Evolutionary conservation across 2,329 filamentous ascomycete genomes (phyloP).

Genomic region (Thielaviopsis populi): DNA sequence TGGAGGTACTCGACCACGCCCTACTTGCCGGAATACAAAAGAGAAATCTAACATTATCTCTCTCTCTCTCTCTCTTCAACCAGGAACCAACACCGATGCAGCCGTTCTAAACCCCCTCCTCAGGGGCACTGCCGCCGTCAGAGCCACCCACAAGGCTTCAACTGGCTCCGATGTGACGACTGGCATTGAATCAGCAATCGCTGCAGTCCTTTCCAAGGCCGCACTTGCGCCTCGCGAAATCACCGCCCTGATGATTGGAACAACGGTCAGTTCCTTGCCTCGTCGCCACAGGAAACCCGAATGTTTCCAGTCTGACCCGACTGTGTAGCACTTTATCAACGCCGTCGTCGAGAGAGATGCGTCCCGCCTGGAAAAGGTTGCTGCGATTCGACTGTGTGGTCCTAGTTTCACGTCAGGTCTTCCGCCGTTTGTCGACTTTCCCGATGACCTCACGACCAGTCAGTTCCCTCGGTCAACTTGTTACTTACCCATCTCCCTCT

Average conservation of each 20-base stretch:
- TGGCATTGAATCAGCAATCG: slow-evolving; percentile 26
- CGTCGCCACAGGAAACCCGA: neutral
- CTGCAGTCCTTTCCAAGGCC: slow-evolving; percentile 3
- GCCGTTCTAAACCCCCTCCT: slow-evolving; percentile 33
- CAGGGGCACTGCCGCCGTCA: slow-evolving; percentile 12
- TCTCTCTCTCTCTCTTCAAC: neutral
- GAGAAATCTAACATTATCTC: neutral
- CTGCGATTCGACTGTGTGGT: slow-evolving; percentile 39
- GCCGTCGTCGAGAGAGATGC: slow-evolving; percentile 40
- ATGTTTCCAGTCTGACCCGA: neutral
- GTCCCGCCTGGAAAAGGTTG: slow-evolving; percentile 33
- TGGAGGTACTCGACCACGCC: slow-evolving; percentile 21
- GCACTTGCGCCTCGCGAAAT: slow-evolving; percentile 24
- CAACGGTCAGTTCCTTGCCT: slow-evolving; percentile 26
- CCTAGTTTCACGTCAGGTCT: slow-evolving; percentile 29
- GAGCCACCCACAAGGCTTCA: slow-evolving; percentile 29
- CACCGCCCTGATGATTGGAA: slow-evolving; percentile 37
- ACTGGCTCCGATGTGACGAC: slow-evolving; percentile 34
- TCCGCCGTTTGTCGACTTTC: slow-evolving; percentile 40
- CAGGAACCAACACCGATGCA: slow-evolving; percentile 39
- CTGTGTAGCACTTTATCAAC: slow-evolving; percentile 37
- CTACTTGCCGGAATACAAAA: neutral
- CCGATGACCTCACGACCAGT: slow-evolving; percentile 26
- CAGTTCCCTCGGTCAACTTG: neutral
- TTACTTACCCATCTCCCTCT: neutral